phyloP scores from a whole-genome alignment of 129 eudicot species.

The Arctium lappa region DNA sequence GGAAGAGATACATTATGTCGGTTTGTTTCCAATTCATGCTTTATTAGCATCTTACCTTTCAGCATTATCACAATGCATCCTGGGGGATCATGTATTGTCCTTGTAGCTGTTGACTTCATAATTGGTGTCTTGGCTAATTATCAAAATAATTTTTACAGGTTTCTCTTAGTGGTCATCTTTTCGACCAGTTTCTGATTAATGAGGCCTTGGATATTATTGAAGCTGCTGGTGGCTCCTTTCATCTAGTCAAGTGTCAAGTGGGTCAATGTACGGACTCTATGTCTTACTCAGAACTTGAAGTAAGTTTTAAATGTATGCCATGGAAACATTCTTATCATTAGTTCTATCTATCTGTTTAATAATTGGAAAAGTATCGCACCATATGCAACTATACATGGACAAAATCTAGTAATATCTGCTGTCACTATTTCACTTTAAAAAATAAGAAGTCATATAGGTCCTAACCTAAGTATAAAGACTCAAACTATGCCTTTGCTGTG shows the following conservation, averaged over 20 bases:
- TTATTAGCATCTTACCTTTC: constrained; percentile 12
- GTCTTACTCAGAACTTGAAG: constrained; percentile 96
- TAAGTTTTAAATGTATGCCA: constrained; percentile 23
- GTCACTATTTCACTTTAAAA: not conserved
- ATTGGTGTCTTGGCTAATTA: not conserved
- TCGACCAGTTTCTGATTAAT: constrained; percentile 85
- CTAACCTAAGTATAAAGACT: not conserved
- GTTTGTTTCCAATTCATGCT: constrained; percentile 36
- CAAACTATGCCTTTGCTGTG: not conserved
- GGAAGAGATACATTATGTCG: constrained; percentile 58
- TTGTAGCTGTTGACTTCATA: constrained; percentile 2
- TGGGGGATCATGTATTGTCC: not conserved
- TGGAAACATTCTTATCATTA: not conserved
- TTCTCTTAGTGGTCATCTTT: constrained; percentile 94
- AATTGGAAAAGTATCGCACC: not conserved
- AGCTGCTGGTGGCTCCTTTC: constrained; percentile 98
- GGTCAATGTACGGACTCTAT: constrained; percentile 73
- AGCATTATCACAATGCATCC: not conserved
- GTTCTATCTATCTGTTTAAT: not conserved
- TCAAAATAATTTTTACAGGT: constrained; percentile 47
- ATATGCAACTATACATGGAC: constrained; percentile 5
- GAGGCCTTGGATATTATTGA: constrained; percentile 94
- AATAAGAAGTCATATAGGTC: not conserved
- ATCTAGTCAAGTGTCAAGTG: constrained; percentile 78
- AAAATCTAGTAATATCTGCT: not conserved